Evolutionary conservation across 176 grass and related monocot species (phyloP), one percentile per base, ranked within the genome.

Genomic region (Rhynchospora pubera): DNA sequence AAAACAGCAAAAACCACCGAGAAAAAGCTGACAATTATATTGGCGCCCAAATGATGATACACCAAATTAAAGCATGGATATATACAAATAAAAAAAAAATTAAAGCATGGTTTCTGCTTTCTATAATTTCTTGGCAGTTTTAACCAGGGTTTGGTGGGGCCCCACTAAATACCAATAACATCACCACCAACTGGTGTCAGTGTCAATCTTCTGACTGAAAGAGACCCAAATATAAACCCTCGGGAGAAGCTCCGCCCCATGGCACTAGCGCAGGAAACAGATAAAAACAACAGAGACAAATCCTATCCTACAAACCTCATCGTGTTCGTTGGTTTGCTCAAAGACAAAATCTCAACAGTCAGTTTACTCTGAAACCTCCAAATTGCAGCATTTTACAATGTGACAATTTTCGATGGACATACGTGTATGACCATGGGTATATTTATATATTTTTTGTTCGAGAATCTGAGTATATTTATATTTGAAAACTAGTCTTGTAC

Each of bases 31-130:
- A 18, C 1, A 2, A 46, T 50, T 65, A 66, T 82, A 82, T 30
- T 67, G 62, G 79, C 79, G 53, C 21, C 13, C 57, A 65, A 82
- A 82, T 82, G 79, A 67, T 67, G 79, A 6, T 61, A 18, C 57
- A 21, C 55, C 77, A n/a, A 63, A 44, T 80, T 62, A 80, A 80
- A 80, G 57, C 19, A 34, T 59, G 57, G 39, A 34, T 34, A 39
- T 1, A 28, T 28, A 28, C 26, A 28, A 28, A 28, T 39, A 39
- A 39, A 39, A 4, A 3, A 39, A 39, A 39, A 39, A 39, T 39
- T 39, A 39, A 39, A 39, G 34, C 2, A 18, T 21, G 18, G 32
- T 7, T 43, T 56, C 72, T 61, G 43, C 30, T 13, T 43, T 60
- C 6, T 39, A 58, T 81, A 65, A 61, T 64, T 50, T 12, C 12